These are phyloP conservation scores for Elongisporangium prolatum DNA, from an alignment of 352 stramenopile species.

Conservation along the genomic window DNA sequence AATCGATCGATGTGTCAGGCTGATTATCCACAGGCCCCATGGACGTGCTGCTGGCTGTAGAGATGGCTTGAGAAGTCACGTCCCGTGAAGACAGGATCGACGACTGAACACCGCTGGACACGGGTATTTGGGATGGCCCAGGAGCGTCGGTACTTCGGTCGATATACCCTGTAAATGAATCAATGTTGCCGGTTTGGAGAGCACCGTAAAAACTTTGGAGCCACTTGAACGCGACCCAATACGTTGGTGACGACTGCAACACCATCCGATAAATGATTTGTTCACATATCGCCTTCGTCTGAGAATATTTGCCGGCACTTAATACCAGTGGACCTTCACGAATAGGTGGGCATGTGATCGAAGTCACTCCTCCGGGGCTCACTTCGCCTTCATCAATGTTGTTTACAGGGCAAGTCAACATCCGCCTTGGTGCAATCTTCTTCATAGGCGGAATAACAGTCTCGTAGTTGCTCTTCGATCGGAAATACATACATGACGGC, in stretches of 20 bases:
- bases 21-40: too few relatives aligned
- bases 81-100: too few relatives aligned
- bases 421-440: slow-evolving; percentile 1
- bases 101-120: too few relatives aligned
- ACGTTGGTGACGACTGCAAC: slow-evolving; percentile 9
- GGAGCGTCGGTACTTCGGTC: neutral
- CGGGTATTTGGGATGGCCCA: slow-evolving; percentile 1
- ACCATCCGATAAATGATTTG: slow-evolving; percentile 8
- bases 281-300: too few relatives aligned
- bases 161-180: too few relatives aligned
- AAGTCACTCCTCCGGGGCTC: neutral
- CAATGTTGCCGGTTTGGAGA: neutral
- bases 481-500: slow-evolving; percentile 9
- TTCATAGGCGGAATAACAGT: slow-evolving; percentile 5
- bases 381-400: slow-evolving; percentile 7
- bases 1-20: too few relatives aligned
- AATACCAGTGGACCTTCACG: too few relatives aligned
- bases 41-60: too few relatives aligned
- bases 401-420: slow-evolving; percentile 1
- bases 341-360: neutral
- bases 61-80: too few relatives aligned
- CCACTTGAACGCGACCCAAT: slow-evolving; percentile 5
- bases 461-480: neutral
- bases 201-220: slow-evolving; percentile 6
- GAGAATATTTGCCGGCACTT: too few relatives aligned